A percentile compares a stretch with the other conserved stretches of the same genome.
Evolutionary conservation across 441 rosid species (phyloP).

Genomic region (Lepidium campestre): DNA sequence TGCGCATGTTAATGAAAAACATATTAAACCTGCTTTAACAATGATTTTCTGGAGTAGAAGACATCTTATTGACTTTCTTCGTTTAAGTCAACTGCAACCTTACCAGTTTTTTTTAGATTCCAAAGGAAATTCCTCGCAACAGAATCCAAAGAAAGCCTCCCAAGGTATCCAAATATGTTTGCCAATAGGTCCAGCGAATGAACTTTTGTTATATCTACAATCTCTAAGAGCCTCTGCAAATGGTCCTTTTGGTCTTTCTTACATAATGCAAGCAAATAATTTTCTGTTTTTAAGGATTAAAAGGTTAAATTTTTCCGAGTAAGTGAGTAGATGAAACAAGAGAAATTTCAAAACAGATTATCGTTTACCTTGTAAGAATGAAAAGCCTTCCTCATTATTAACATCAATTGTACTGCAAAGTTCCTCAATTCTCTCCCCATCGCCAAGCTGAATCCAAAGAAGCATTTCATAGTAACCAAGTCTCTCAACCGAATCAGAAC

Average conservation of each 20-base stretch:
- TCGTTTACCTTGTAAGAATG: slow-evolving; percentile 47
- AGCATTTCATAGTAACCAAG: slow-evolving; percentile 86
- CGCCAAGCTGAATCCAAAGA: slow-evolving; percentile 42
- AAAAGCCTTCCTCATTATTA: slow-evolving; percentile 25
- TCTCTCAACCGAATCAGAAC: slow-evolving; percentile 36
- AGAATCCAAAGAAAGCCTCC: slow-evolving; percentile 54
- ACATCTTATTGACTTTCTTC: background rate
- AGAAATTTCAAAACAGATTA: background rate
- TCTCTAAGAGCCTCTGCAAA: slow-evolving; percentile 50
- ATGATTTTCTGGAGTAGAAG: background rate
- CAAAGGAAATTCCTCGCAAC: slow-evolving; percentile 47
- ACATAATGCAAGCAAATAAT: slow-evolving; percentile 68
- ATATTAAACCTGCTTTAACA: background rate
- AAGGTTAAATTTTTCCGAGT: background rate
- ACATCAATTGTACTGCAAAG: slow-evolving; percentile 38
- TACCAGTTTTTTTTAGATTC: slow-evolving; percentile 49
- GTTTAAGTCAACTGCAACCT: slow-evolving; percentile 5
- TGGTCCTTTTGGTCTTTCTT: slow-evolving; percentile 50
- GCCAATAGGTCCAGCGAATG: slow-evolving; percentile 38
- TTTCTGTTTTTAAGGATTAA: slow-evolving; percentile 39
- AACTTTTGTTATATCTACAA: slow-evolving; percentile 52
- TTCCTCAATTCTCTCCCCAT: slow-evolving; percentile 52
- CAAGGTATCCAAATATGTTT: slow-evolving; percentile 57
- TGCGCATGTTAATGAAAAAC: slow-evolving; percentile 30
- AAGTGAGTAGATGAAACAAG: background rate